Evolutionary conservation across 2,329 filamentous ascomycete genomes (phyloP).

Genomic region (Ophiostoma piceae): DNA sequence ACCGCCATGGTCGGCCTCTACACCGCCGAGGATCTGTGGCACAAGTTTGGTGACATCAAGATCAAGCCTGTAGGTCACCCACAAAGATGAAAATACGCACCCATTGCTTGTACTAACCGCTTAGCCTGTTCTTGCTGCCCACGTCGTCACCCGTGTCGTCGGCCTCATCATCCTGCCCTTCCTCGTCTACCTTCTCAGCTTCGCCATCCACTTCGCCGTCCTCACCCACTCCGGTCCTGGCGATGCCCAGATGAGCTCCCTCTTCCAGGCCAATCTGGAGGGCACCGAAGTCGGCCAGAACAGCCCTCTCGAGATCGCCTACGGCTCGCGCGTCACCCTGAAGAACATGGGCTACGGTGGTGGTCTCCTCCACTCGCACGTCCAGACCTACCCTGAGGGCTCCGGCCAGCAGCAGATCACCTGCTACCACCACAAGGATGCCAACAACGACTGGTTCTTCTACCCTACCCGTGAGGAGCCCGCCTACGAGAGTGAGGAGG

Average conservation of each 20-base stretch:
- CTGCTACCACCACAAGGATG: slow-evolving; percentile 98
- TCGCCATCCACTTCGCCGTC: slow-evolving; percentile 90
- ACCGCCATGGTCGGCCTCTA: slow-evolving; percentile 93
- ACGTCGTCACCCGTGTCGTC: slow-evolving; percentile 72
- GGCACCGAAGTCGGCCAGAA: slow-evolving; percentile 92
- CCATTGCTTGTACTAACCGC: slow-evolving; percentile 25
- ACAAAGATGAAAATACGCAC: not conserved
- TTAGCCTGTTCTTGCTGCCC: slow-evolving; percentile 48
- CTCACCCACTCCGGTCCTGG: slow-evolving; percentile 90
- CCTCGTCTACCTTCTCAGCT: slow-evolving; percentile 91
- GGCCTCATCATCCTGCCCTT: slow-evolving; percentile 85
- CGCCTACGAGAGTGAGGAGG: slow-evolving; percentile 66
- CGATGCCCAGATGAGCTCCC: slow-evolving; percentile 99
- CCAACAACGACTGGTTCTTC: slow-evolving; percentile 99
- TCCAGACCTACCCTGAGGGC: slow-evolving; percentile 92
- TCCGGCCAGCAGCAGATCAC: slow-evolving; percentile 94
- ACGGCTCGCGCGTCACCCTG: slow-evolving; percentile 82
- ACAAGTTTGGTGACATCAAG: slow-evolving; percentile 90
- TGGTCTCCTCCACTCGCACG: slow-evolving; percentile 90
- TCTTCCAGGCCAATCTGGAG: slow-evolving; percentile 94
- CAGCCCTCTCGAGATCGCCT: slow-evolving; percentile 85
- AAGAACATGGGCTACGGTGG: slow-evolving; percentile 99
- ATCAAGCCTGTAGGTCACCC: slow-evolving; percentile 67
- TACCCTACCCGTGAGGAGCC: slow-evolving; percentile 81
- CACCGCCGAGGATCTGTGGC: slow-evolving; percentile 94